Base-by-base conservation (phyloP, 1,284 basidiomycete species). In the Pyrrhoderma noxium region DNA sequence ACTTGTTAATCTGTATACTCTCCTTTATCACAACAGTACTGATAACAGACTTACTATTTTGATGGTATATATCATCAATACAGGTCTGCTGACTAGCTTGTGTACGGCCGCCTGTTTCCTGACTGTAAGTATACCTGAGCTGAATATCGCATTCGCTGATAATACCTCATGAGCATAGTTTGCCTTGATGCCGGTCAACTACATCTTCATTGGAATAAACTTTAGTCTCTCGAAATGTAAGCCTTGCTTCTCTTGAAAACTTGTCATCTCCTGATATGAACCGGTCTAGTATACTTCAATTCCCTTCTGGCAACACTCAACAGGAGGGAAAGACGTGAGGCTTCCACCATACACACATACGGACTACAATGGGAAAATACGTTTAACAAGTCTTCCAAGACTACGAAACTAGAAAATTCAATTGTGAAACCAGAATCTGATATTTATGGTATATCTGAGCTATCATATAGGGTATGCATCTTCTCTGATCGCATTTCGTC, bases 121-220 rank as follows among this genome's bases (percentile, higher is more conserved):
- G 18, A 41, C 53, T 36, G 49, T 47, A 22, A 16, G 38, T n/a
- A 8, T 40, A n/a, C n/a, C 36, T 40, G 23, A 23, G 5, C 16
- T 14, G 8, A 7, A 18, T 14, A 40, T 7, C 16, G 8, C 14
- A 5, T 40, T 40, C 14, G 7, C 5, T 14, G 14, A 5, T 31
- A 5, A 5, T 40, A 14, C 5, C 14, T n/a, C 38, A 22, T 5
- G 38, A 7, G 14, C 16, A 22, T n/a, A 61, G 60, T 61, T 55
- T 49, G 56, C 59, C 0, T 50, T 36, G 18, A 59, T 60, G 55
- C 59, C 60, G 3, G 34, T 58, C 47, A 60, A 59, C 45, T 61
- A 59, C 51, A 44, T 61, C 39, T 61, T 59, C 49, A 59, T 61
- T 37, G 60, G 55, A 1, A 57, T 61, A 46, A 60, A 61, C 36